Conservation (phyloP, 768 basidiomycete species). For the Pisolithus orientalis region DNA sequence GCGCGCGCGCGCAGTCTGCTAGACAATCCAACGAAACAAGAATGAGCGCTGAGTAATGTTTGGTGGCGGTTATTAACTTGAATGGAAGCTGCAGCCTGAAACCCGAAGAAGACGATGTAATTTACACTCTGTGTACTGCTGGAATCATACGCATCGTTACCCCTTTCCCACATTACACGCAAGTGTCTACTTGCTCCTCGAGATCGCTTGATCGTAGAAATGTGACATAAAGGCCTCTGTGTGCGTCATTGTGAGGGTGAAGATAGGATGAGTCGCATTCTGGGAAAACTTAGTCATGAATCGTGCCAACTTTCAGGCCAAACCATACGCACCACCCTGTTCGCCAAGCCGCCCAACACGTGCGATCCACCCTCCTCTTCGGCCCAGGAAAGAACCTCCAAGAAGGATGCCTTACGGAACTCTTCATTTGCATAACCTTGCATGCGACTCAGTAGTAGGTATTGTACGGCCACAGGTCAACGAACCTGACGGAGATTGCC, state of each 20-base stretch:
- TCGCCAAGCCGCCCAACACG: constrained; percentile 53
- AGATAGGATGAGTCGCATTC: constrained; percentile 80
- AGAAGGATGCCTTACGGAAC: constrained; percentile 44
- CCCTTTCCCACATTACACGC: too few species aligned
- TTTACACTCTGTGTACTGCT: too few species aligned
- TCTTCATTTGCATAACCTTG: constrained; percentile 18
- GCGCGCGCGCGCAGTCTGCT: too few species aligned
- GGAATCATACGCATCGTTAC: too few species aligned
- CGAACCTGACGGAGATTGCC: constrained; percentile 28
- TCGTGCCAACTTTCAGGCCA: background rate
- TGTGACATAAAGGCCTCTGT: constrained; percentile 59
- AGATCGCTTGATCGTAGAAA: constrained; percentile 61
- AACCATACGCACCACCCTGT: constrained; percentile 49
- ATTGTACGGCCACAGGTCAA: background rate
- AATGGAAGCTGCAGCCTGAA: too few species aligned
- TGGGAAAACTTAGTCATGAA: constrained; percentile 19
- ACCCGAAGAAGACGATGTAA: too few species aligned
- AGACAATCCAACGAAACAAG: too few species aligned
- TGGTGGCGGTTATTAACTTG: too few species aligned
- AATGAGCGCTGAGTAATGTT: too few species aligned
- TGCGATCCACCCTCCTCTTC: constrained; percentile 57
- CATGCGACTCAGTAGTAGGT: constrained; percentile 6
- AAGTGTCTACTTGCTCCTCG: constrained; percentile 20
- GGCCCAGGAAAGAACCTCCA: constrained; percentile 54
- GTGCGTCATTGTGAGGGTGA: constrained; percentile 69